Evolutionary conservation across 164 flowering plant genomes (phyloP).

Genomic region (Annona cherimola): DNA sequence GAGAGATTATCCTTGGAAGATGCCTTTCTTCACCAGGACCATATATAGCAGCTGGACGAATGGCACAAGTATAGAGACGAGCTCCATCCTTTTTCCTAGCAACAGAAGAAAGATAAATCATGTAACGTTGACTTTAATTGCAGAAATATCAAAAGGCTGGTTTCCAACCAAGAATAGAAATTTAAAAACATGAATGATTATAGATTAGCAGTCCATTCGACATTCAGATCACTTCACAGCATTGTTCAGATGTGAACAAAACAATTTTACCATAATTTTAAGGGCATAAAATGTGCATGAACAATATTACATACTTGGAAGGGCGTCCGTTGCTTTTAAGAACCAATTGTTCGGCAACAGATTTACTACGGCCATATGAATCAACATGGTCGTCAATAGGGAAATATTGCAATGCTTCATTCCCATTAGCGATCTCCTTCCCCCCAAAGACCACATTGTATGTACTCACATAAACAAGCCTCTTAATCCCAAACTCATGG

Average conservation of each 20-base stretch:
- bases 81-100: constrained; percentile 48
- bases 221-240: too few relatives aligned
- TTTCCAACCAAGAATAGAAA: background rate
- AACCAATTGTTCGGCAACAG: constrained; percentile 88
- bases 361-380: constrained; percentile 76
- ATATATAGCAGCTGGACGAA: constrained; percentile 95
- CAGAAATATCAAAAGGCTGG: background rate
- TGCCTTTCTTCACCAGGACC: constrained; percentile 99
- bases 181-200: too few relatives aligned
- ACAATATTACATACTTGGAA: constrained; percentile 48
- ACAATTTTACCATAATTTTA: too few relatives aligned
- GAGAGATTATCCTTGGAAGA: constrained; percentile 67
- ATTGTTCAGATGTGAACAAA: too few relatives aligned
- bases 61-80: constrained; percentile 72
- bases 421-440: constrained; percentile 72
- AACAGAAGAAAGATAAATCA: background rate
- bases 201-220: too few relatives aligned
- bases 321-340: constrained; percentile 80
- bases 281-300: too few relatives aligned
- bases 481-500: constrained; percentile 48
- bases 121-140: background rate
- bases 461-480: constrained; percentile 90
- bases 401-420: constrained; percentile 70
- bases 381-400: constrained; percentile 76
- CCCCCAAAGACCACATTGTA: constrained; percentile 89